A percentile compares a stretch with the other conserved stretches of the same genome.
These are phyloP conservation scores for Linum trigynum DNA, from an alignment of 345 rosid species.

Conservation along the genomic window DNA sequence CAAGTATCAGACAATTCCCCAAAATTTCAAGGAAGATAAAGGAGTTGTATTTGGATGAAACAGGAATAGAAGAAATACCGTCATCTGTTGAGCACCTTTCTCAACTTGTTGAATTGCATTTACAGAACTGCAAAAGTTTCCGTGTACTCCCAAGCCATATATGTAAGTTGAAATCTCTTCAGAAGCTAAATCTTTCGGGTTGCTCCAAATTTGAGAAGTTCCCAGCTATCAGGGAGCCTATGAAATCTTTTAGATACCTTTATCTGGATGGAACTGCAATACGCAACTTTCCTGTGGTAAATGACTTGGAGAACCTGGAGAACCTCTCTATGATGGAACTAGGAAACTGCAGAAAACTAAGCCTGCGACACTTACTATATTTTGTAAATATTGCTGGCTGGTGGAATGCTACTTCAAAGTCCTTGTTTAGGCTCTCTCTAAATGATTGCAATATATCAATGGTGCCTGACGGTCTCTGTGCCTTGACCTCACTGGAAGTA, in stretches of 20 bases:
- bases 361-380: too few relatives aligned
- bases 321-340: not conserved
- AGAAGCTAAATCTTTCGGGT: not conserved
- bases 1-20: not conserved
- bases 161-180: not conserved
- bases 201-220: not conserved
- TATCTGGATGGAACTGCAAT: too few relatives aligned
- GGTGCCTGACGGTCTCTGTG: not conserved
- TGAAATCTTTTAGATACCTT: not conserved
- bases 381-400: too few relatives aligned
- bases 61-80: not conserved
- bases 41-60: not conserved
- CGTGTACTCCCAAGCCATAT: not conserved
- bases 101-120: too few relatives aligned
- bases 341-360: not conserved
- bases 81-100: too few relatives aligned
- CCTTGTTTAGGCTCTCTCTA: too few relatives aligned
- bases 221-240: not conserved
- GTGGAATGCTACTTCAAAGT: too few relatives aligned
- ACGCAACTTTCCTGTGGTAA: too few relatives aligned
- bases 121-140: too few relatives aligned
- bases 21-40: not conserved
- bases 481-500: not conserved
- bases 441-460: too few relatives aligned
- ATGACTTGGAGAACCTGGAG: not conserved